phyloP scores from a whole-genome alignment of 2,329 filamentous ascomycete species.

The Macroventuria anomochaeta region DNA sequence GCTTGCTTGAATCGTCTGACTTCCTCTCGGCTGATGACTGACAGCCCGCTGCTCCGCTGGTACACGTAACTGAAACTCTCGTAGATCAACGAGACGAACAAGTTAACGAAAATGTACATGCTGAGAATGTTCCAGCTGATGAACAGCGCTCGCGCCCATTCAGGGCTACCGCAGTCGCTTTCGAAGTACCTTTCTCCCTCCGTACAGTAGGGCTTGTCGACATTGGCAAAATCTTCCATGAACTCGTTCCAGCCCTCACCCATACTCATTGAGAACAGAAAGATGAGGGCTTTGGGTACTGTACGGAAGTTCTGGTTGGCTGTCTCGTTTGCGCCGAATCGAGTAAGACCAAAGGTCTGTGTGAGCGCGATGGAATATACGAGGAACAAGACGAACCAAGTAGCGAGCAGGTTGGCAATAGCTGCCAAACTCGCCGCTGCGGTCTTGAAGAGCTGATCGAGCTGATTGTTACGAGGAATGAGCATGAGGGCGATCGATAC shows the following conservation, averaged over 20 bases:
- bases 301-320: constrained; percentile 91
- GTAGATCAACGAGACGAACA: constrained; percentile 98
- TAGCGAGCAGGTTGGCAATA: constrained; percentile 90
- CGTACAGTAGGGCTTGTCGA: constrained; percentile 82
- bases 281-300: constrained; percentile 89
- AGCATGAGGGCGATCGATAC: constrained; percentile 88
- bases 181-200: constrained; percentile 74
- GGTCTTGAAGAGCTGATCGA: constrained; percentile 98
- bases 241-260: constrained; percentile 96
- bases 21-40: constrained; percentile 88
- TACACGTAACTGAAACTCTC: constrained; percentile 99
- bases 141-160: constrained; percentile 89
- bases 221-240: constrained; percentile 92
- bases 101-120: constrained; percentile 99
- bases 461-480: constrained; percentile 93
- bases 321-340: constrained; percentile 75
- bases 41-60: constrained; percentile 91
- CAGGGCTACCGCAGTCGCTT: constrained; percentile 89
- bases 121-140: constrained; percentile 98
- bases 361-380: constrained; percentile 97
- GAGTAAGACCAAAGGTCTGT: constrained; percentile 92
- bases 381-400: constrained; percentile 96
- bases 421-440: constrained; percentile 90
- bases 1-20: constrained; percentile 97
- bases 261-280: constrained; percentile 90